These are phyloP conservation scores for Talaromyces amestolkiae DNA, from an alignment of 2,329 filamentous ascomycete genomes.

Conservation along the genomic window DNA sequence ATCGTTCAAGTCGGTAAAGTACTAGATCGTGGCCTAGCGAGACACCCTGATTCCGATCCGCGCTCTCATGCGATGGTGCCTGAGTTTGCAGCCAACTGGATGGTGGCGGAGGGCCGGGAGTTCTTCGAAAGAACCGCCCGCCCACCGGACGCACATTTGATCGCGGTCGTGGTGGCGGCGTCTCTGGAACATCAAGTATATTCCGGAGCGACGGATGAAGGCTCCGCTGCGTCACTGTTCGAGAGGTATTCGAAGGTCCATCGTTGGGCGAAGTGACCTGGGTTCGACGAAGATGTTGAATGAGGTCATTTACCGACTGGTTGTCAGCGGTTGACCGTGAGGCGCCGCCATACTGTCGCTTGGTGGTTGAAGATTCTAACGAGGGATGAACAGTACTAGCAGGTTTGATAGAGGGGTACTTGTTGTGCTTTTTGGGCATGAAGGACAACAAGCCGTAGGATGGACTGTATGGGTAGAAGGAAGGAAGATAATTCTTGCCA, in stretches of 20 bases:
- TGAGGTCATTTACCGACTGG: conserved; percentile 48
- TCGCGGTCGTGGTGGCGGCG: conserved; percentile 43
- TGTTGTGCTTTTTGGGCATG: conserved; percentile 51
- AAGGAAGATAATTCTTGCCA: background rate
- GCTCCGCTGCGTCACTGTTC: conserved; percentile 33
- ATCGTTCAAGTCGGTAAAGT: conserved; percentile 35
- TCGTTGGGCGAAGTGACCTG: conserved; percentile 32
- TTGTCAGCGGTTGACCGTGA: conserved; percentile 24
- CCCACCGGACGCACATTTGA: conserved; percentile 31
- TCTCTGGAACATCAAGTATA: conserved; percentile 45
- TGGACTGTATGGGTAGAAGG: background rate
- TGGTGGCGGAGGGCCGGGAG: conserved; percentile 47
- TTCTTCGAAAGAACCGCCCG: conserved; percentile 35
- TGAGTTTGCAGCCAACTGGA: conserved; percentile 43
- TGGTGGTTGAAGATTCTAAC: conserved; percentile 30
- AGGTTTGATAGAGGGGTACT: conserved; percentile 40
- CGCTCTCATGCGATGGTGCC: conserved; percentile 18
- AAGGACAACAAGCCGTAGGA: conserved; percentile 21
- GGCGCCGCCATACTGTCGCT: conserved; percentile 29
- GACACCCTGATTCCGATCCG: conserved; percentile 19
- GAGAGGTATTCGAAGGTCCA: conserved; percentile 20
- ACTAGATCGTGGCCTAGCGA: conserved; percentile 24
- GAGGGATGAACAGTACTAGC: conserved; percentile 41
- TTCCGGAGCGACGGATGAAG: conserved; percentile 47
- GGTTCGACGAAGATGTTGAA: conserved; percentile 46